Percentiles rank a stretch among this genome's conserved stretches.
Conservation (phyloP, 2,329 filamentous ascomycete species). For the Xylaria arbuscula region DNA sequence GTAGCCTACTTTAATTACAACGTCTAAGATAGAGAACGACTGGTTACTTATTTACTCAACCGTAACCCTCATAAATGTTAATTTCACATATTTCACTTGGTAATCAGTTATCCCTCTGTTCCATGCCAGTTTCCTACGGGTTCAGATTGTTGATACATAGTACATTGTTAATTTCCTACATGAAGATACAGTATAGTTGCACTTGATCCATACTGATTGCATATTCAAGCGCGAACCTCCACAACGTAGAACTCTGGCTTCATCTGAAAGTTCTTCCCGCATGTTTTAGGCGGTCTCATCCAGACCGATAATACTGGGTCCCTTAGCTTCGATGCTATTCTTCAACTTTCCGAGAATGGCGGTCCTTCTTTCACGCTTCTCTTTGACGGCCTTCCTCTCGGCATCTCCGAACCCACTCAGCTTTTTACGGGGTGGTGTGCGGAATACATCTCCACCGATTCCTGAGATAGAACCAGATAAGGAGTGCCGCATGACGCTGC, state of each 20-base stretch:
- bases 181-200: background rate
- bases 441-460: slow-evolving; percentile 46
- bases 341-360: slow-evolving; percentile 65
- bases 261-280: background rate
- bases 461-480: slow-evolving; percentile 57
- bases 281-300: slow-evolving; percentile 58
- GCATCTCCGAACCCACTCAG: slow-evolving; percentile 68
- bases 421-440: slow-evolving; percentile 69
- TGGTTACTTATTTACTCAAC: no score
- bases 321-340: slow-evolving; percentile 60
- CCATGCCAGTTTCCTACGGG: background rate
- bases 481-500: slow-evolving; percentile 55
- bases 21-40: no score
- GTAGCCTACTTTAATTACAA: no score
- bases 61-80: no score
- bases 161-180: slow-evolving; percentile 22
- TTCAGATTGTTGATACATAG: slow-evolving; percentile 18
- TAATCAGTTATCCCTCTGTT: background rate
- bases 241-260: background rate
- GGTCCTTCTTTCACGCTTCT: slow-evolving; percentile 64
- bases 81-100: background rate
- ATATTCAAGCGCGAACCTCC: background rate
- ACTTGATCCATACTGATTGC: background rate
- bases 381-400: slow-evolving; percentile 68
- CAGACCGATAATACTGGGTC: slow-evolving; percentile 62